Base-by-base conservation (phyloP, 2,329 filamentous ascomycete genomes). In the Hypoxylon sp. region DNA sequence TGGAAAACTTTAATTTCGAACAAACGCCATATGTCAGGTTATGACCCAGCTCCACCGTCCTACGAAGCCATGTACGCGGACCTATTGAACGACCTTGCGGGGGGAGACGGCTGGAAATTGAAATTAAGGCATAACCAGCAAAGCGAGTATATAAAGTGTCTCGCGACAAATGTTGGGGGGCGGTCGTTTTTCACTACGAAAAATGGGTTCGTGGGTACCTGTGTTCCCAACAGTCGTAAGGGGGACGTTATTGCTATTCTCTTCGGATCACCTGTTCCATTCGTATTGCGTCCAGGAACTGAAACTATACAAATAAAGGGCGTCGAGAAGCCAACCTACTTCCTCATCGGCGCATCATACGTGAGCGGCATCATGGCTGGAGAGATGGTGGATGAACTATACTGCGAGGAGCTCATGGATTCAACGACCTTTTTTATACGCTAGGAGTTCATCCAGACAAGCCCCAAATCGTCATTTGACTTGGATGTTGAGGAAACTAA, bases 361-460 rank as follows among this genome's bases (percentile, higher is more conserved):
- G 58, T 61, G 8, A 39, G 58, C 19, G 58, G 58, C 15, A 61
- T 61, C 15, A 61, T 61, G 58, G 11, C 19, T 22, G 58, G 58
- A 17, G 58, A 61, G 52, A 61, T 61, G 58, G 52, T 61, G 30
- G 58, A 61, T 7, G 58, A 61, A 22, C 4, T 61, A 19, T 61
- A 60, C 26, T 60, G 58, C 47, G 58, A 61, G 37, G 58, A 61
- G 56, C 24, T 60, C 19, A 60, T 60, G 58, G 56, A 58, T 46
- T 58, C 56, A 19, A 58, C 41, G 11, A 58, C 56, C 19, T 58
- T 46, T 22, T 59, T 49, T 17, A 53, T 49, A n/a, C 32, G 32
- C 15, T 37, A 37, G 32, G 32, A 15, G 32, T 37, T 37, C n/a
- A 37, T 15, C 13, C 15, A n/a, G 5, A 6, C 2, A 4, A 15